Conservation (phyloP, 257 asterid genomes). For the Solanum ahanhuiri region DNA sequence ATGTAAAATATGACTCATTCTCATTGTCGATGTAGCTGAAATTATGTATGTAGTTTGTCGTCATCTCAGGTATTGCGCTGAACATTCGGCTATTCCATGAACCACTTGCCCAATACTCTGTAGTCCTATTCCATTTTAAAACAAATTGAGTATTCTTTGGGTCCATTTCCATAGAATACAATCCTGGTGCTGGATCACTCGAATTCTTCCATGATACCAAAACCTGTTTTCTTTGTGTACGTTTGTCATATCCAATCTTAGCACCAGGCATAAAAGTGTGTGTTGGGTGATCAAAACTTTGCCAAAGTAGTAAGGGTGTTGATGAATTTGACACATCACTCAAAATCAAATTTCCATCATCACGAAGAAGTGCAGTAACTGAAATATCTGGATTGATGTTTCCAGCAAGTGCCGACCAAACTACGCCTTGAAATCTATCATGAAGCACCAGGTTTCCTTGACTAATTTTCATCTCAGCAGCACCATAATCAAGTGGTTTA, state of each 20-base stretch:
- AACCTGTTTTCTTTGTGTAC: not conserved
- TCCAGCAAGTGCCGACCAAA: not conserved
- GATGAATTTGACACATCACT: not conserved
- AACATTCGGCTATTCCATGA: conserved; percentile 49
- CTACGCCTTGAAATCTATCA: no score
- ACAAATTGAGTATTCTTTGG: not conserved
- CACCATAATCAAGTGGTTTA: not conserved
- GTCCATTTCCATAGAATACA: conserved; percentile 2
- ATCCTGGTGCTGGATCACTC: conserved; percentile 6
- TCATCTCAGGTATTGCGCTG: conserved; percentile 34
- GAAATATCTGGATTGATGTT: not conserved
- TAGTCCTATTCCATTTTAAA: conserved; percentile 1
- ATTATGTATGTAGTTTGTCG: conserved; percentile 6
- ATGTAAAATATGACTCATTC: conserved; percentile 23
- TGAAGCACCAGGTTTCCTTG: not conserved
- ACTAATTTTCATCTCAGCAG: not conserved
- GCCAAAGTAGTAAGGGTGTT: conserved; percentile 8
- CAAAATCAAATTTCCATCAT: not conserved
- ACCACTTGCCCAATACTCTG: conserved; percentile 58
- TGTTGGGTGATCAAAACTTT: conserved; percentile 19
- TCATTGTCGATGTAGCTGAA: conserved; percentile 10
- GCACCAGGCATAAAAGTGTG: not conserved
- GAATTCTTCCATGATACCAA: conserved; percentile 5
- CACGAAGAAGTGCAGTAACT: not conserved
- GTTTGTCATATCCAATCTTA: not conserved